Evolutionary conservation across 805 yeast species (phyloP).

Genomic region (Monosporozyma yasuniensis): DNA sequence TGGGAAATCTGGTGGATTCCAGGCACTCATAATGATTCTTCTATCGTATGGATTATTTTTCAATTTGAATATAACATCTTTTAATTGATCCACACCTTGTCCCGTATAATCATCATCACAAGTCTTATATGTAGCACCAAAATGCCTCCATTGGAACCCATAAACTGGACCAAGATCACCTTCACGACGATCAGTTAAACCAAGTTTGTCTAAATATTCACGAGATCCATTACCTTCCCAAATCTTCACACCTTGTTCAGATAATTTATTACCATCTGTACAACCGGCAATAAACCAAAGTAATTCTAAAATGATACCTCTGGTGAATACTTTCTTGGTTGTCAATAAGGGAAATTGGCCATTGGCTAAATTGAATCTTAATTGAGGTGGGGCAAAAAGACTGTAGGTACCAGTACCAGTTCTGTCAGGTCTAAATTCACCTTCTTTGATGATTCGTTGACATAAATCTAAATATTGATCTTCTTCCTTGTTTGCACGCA

Average conservation of each 20-base stretch:
- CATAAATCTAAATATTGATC: conserved; percentile 83
- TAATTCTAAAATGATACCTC: conserved; percentile 81
- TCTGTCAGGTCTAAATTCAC: conserved; percentile 89
- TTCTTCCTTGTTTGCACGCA: conserved; percentile 41
- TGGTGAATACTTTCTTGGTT: conserved; percentile 84
- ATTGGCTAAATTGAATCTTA: conserved; percentile 67
- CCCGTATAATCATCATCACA: conserved; percentile 84
- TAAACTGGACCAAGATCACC: conserved; percentile 98
- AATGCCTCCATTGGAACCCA: conserved; percentile 99
- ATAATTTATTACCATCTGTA: conserved; percentile 74
- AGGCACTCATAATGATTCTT: conserved; percentile 88
- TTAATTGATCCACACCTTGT: conserved; percentile 84
- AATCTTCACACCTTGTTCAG: conserved; percentile 83
- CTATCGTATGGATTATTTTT: conserved; percentile 90
- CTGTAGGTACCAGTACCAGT: conserved; percentile 96
- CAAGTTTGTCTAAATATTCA: conserved; percentile 77
- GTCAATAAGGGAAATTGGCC: conserved; percentile 81
- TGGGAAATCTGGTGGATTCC: conserved; percentile 95
- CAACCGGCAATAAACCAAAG: conserved; percentile 89
- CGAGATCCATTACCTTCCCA: conserved; percentile 99
- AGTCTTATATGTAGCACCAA: conserved; percentile 85
- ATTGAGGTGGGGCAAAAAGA: conserved; percentile 91
- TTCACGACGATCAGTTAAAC: conserved; percentile 68
- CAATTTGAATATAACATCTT: conserved; percentile 66
- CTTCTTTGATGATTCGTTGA: conserved; percentile 62